Base-by-base conservation (phyloP, 257 asterid species). In the Mentha longifolia region DNA sequence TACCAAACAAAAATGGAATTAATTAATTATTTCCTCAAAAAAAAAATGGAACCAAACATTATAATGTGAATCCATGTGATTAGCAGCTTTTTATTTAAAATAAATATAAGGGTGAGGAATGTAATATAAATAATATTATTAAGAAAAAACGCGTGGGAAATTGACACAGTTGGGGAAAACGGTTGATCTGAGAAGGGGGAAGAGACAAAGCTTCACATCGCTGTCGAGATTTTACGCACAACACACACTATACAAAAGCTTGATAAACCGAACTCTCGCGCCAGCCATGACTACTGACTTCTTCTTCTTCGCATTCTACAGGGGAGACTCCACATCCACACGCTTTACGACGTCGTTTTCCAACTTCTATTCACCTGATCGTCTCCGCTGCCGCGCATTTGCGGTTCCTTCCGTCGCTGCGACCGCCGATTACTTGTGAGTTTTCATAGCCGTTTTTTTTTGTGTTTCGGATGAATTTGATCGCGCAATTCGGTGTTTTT, bases 201-300 rank as follows among this genome's bases (percentile, higher is more conserved):
- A 54, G 12, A 16, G 9, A 28, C 10, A 45, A 10, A 25, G 47
- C 16, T 43, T 9, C 10, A 1, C 33, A 28, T 71, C 75, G 67
- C 75, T 59, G 25, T 70, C 67, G 54, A 70, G 35, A 28, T 57
- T 57, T 43, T 49, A 16, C 74, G 35, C 66, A 9, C 46, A 55
- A 56, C 67, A 58, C 39, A 68, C 61, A 51, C 56, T 10, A 16
- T 11, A 47, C 47, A 68, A 68, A 31, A 22, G 65, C 41, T 20
- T 49, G 20, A 54, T 19, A 39, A 39, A 10, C 35, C 41, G 46
- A 13, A 7, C 19, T 33, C 50, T 77, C 65, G 35, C 68, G 65
- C 77, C 45, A 61, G 68, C 72, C 67, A 80, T 75, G 79, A 75
- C 78, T 68, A 28, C 50, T 47, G 76, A 57, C 59, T 57, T 61